These are phyloP conservation scores for Flaveria robusta DNA, from an alignment of 129 eudicot species.

Conservation along the genomic window DNA sequence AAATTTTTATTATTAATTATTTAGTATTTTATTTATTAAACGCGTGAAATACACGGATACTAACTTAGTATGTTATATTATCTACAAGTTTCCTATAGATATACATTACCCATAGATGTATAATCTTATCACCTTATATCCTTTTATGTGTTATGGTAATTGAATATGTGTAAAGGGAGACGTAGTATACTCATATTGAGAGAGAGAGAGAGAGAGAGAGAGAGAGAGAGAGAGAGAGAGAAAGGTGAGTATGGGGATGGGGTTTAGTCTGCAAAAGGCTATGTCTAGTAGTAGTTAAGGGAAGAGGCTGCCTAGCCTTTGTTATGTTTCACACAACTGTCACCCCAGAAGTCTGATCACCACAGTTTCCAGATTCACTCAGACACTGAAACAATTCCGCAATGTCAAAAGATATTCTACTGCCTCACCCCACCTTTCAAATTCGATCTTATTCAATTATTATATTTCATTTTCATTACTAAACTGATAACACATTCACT, in stretches of 20 bases:
- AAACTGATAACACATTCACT: constrained; percentile 1
- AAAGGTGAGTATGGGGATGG: constrained; percentile 26
- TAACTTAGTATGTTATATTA: no score
- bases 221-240: constrained; percentile 13
- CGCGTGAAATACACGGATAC: no score
- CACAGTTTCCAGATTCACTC: constrained; percentile 48
- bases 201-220: constrained; percentile 21
- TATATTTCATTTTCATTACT: no score
- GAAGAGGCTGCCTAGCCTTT: constrained; percentile 28
- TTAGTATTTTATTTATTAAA: no score
- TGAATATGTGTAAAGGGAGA: neutral
- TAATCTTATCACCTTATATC: no score
- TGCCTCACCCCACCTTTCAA: no score
- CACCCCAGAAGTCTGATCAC: constrained; percentile 38
- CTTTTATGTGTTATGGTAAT: no score
- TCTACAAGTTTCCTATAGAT: no score
- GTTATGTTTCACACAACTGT: constrained; percentile 42
- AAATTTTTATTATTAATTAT: no score
- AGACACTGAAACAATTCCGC: constrained; percentile 46
- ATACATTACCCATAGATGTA: no score
- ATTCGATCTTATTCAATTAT: no score
- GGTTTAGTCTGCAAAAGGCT: constrained; percentile 33
- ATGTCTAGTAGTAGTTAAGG: constrained; percentile 41
- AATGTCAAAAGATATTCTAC: constrained; percentile 24
- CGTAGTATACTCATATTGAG: neutral